Conservation (phyloP, 176 grass and related monocot genomes). For the Musa beccarii region DNA sequence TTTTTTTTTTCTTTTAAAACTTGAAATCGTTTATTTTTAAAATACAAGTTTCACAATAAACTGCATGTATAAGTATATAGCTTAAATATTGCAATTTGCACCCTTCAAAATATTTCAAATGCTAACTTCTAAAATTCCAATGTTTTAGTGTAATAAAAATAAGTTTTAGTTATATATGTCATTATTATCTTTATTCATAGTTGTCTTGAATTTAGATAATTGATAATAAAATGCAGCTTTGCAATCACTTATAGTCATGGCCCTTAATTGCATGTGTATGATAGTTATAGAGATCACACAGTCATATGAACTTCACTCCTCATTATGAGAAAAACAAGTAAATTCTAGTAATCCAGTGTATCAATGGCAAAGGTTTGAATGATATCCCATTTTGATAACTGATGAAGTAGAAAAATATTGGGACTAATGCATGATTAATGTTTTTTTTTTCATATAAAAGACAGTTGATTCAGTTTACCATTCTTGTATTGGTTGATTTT, state of each 20-base stretch:
- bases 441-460: background rate
- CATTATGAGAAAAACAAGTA: background rate
- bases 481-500: conserved; percentile 26
- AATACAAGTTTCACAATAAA: background rate
- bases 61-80: background rate
- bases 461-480: conserved; percentile 2
- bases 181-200: background rate
- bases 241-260: background rate
- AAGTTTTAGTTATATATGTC: background rate
- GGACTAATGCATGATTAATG: background rate
- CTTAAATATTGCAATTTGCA: background rate
- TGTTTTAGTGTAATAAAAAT: background rate
- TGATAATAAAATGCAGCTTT: background rate
- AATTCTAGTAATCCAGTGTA: background rate
- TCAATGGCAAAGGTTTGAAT: background rate
- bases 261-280: background rate
- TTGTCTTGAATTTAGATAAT: too few relatives aligned
- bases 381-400: background rate
- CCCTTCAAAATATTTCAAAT: background rate
- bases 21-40: background rate
- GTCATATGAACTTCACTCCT: background rate
- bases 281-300: background rate
- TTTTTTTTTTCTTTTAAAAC: background rate
- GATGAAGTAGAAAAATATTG: background rate
- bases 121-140: too few relatives aligned